Conservation (phyloP, 129 eudicot genomes). For the Rutidosis leptorrhynchoides region DNA sequence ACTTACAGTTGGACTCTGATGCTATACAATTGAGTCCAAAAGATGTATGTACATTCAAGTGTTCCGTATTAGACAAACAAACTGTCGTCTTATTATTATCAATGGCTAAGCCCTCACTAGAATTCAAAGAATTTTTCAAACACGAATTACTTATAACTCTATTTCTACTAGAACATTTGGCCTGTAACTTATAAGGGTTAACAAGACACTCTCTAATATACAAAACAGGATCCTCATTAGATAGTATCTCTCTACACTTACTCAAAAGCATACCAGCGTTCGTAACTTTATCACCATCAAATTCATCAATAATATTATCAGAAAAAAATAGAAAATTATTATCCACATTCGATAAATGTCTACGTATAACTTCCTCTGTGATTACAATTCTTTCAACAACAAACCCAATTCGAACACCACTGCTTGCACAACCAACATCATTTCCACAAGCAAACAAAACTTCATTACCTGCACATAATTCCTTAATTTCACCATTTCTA, state of each 20-base stretch:
- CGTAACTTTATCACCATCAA: conserved; percentile 23
- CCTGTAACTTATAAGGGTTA: conserved; percentile 13
- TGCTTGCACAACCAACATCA: conserved; percentile 35
- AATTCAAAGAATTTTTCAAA: conserved; percentile 16
- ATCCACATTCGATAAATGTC: neutral
- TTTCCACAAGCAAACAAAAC: conserved; percentile 50
- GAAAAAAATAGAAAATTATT: too few species aligned
- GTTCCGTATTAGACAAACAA: conserved; percentile 13
- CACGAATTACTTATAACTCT: conserved; percentile 24
- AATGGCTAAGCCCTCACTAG: conserved; percentile 23
- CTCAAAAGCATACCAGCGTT: conserved; percentile 40
- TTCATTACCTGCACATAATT: conserved; percentile 57
- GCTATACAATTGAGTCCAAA: conserved; percentile 23
- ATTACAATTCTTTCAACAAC: conserved; percentile 45
- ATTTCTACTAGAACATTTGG: conserved; percentile 26
- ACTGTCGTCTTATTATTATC: neutral
- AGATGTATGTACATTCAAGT: conserved; percentile 1
- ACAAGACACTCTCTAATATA: conserved; percentile 32
- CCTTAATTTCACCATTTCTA: conserved; percentile 43
- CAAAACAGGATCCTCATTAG: conserved; percentile 53
- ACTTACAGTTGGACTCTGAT: conserved; percentile 29
- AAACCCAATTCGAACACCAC: conserved; percentile 52
- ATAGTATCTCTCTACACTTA: conserved; percentile 53
- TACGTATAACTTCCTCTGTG: conserved; percentile 48
- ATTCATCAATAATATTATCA: neutral